Percentiles rank a stretch among this genome's conserved stretches.
These are phyloP conservation scores for Fraxinus quadrangulata DNA, from an alignment of 257 asterid genomes.

Conservation along the genomic window DNA sequence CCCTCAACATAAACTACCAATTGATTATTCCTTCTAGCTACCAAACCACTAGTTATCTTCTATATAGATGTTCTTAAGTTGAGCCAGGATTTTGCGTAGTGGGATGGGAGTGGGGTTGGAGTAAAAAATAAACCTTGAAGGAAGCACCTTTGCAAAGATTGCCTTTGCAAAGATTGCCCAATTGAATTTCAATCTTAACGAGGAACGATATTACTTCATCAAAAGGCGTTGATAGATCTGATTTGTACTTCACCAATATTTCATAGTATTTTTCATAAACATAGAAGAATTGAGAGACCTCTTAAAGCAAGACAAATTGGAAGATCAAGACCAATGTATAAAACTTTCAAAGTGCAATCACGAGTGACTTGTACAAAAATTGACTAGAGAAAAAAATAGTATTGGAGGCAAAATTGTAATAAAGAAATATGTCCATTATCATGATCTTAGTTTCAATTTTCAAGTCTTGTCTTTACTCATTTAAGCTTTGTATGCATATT, in stretches of 20 bases:
- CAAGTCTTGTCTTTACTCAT: background rate
- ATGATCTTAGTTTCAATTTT: no score
- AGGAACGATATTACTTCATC: slow-evolving; percentile 84
- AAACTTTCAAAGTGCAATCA: no score
- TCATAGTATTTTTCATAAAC: slow-evolving; percentile 69
- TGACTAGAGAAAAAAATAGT: no score
- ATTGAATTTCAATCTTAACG: slow-evolving; percentile 62
- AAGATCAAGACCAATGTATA: background rate
- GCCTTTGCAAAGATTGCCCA: slow-evolving; percentile 56
- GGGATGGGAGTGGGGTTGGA: no score
- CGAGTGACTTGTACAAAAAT: no score
- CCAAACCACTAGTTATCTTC: no score
- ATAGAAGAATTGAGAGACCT: background rate
- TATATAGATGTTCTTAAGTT: no score
- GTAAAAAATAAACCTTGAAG: background rate
- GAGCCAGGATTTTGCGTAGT: no score
- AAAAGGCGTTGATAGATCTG: slow-evolving; percentile 72
- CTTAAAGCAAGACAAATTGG: background rate
- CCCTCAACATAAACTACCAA: no score
- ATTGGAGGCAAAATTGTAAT: no score
- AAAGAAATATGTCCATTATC: no score
- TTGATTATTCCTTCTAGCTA: background rate
- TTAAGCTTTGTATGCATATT: background rate
- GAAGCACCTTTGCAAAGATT: slow-evolving; percentile 63
- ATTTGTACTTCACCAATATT: slow-evolving; percentile 64